Conservation (phyloP, 495 filamentous ascomycete species). For the Physcia stellaris region DNA sequence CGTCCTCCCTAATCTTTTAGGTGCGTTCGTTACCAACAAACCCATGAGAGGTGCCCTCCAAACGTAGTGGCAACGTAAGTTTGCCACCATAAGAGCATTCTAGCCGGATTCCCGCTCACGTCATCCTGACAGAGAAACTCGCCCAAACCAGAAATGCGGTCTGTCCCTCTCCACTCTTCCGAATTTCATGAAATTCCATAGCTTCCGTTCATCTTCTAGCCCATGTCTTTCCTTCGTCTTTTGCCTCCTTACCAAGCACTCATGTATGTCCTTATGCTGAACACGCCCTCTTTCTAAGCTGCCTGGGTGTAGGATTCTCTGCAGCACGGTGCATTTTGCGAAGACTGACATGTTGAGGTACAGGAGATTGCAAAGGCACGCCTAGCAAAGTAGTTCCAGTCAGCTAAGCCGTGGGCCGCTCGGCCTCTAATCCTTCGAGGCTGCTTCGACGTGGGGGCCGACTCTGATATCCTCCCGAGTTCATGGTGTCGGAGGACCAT, state of each 20-base stretch:
- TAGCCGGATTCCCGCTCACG: slow-evolving; percentile 1
- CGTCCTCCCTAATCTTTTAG: no score
- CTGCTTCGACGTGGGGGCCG: no score
- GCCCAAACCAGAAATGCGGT: slow-evolving; percentile 30
- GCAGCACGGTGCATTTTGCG: neutral
- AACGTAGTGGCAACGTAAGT: slow-evolving; percentile 36
- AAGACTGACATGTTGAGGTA: neutral
- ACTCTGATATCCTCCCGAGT: no score
- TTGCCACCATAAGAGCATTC: neutral
- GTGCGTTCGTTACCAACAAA: slow-evolving; percentile 34
- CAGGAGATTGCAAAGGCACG: neutral
- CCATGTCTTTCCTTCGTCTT: neutral
- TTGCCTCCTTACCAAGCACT: neutral
- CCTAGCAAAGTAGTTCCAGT: neutral
- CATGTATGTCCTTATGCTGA: neutral
- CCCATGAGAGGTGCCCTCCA: slow-evolving; percentile 27
- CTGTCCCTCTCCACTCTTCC: slow-evolving; percentile 9
- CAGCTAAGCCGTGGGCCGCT: no score
- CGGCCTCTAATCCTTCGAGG: no score
- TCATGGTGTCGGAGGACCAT: no score
- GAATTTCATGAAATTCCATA: no score
- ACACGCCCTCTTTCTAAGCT: neutral
- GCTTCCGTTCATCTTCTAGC: neutral
- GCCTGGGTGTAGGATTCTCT: neutral
- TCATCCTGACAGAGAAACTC: slow-evolving; percentile 20